Evolutionary conservation across 2,329 filamentous ascomycete species (phyloP).

Genomic region (Hypoxylon sp.): DNA sequence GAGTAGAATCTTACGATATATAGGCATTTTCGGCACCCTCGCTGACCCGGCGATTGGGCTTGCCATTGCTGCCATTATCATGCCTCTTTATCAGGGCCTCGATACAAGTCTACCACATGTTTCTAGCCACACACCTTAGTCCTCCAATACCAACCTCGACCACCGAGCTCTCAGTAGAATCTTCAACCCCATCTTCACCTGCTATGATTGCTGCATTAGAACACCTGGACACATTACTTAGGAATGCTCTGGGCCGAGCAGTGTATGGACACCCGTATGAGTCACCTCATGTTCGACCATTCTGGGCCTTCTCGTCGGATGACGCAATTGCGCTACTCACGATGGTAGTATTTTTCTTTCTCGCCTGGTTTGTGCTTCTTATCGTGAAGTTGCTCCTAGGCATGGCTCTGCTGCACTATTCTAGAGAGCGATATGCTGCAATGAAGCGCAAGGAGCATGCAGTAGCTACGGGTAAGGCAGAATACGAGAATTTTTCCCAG

Average conservation of each 20-base stretch:
- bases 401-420: constrained; percentile 86
- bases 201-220: constrained; percentile 83
- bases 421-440: constrained; percentile 81
- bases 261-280: constrained; percentile 73
- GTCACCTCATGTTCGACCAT: constrained; percentile 58
- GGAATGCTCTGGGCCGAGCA: constrained; percentile 81
- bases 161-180: constrained; percentile 76
- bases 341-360: constrained; percentile 89
- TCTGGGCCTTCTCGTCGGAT: constrained; percentile 75
- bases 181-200: constrained; percentile 75
- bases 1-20: constrained; percentile 30
- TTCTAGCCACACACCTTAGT: constrained; percentile 88
- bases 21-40: constrained; percentile 92
- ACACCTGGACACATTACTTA: constrained; percentile 83
- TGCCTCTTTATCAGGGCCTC: constrained; percentile 96
- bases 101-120: constrained; percentile 98
- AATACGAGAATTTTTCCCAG: constrained; percentile 73
- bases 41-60: constrained; percentile 87
- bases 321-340: constrained; percentile 82
- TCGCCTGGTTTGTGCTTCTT: constrained; percentile 86
- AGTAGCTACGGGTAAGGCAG: constrained; percentile 62
- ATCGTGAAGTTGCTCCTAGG: constrained; percentile 89
- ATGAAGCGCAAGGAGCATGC: constrained; percentile 81
- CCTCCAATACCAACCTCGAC: constrained; percentile 78
- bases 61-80: constrained; percentile 92